A percentile compares a stretch with the other conserved stretches of the same genome.
Conservation (phyloP, 352 stramenopile genomes). For the Phytopythium ostracodes region DNA sequence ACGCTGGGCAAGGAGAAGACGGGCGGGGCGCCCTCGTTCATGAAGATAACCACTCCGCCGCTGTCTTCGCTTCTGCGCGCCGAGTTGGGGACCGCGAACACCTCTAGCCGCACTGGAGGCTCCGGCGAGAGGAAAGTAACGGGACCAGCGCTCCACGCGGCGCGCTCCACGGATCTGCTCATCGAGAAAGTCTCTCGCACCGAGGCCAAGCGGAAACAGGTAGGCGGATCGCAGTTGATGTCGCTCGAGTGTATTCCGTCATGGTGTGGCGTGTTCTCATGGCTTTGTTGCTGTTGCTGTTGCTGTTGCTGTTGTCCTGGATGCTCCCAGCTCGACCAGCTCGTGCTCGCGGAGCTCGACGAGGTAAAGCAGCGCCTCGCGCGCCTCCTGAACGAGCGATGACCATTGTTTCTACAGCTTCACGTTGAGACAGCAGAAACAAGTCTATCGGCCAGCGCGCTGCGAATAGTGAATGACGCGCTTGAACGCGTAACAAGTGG, state of each 20-base stretch:
- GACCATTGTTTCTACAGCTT: not conserved
- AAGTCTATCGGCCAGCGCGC: not conserved
- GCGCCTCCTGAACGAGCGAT: constrained; percentile 28
- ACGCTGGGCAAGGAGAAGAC: constrained; percentile 7
- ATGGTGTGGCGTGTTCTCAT: not conserved
- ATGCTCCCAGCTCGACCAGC: constrained; percentile 37
- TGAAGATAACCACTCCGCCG: constrained; percentile 11
- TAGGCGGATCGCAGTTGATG: constrained; percentile 13
- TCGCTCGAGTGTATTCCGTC: not conserved
- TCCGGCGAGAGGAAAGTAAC: constrained; percentile 4
- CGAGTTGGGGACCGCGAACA: constrained; percentile 18
- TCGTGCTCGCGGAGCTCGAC: constrained; percentile 59
- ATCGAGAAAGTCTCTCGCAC: constrained; percentile 39
- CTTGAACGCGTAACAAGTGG: too few relatives aligned
- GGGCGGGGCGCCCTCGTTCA: not conserved
- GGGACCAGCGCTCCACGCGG: not conserved
- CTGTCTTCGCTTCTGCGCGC: constrained; percentile 32
- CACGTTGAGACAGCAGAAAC: too few relatives aligned
- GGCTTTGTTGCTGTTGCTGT: too few relatives aligned
- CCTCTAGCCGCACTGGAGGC: not conserved
- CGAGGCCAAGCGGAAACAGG: constrained; percentile 63
- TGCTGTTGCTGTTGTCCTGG: not conserved
- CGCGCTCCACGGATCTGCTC: constrained; percentile 25
- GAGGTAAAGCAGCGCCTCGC: constrained; percentile 64
- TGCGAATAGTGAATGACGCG: too few relatives aligned